These are phyloP conservation scores for Globisporangium canariense DNA, from an alignment of 352 stramenopile species.

Conservation along the genomic window DNA sequence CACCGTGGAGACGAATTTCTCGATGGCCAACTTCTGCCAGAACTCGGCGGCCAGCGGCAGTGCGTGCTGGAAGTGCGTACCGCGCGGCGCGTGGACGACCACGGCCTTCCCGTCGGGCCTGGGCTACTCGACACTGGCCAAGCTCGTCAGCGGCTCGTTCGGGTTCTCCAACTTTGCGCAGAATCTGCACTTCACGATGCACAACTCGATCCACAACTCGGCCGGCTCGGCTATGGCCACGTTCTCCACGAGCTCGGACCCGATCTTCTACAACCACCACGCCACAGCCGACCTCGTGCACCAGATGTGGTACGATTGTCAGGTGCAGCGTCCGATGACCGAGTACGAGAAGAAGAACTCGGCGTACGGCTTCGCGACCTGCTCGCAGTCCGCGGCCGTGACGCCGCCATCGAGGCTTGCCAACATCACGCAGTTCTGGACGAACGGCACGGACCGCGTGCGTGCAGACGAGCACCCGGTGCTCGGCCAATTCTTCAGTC, in stretches of 20 bases:
- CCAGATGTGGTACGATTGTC: constrained; percentile 65
- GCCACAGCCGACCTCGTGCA: constrained; percentile 54
- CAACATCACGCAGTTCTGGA: constrained; percentile 53
- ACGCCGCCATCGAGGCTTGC: constrained; percentile 30
- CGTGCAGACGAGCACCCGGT: constrained; percentile 39
- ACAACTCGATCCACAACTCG: constrained; percentile 71
- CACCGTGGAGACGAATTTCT: constrained; percentile 15
- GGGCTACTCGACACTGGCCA: constrained; percentile 45
- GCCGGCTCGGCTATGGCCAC: constrained; percentile 44
- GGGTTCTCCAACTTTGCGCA: constrained; percentile 46
- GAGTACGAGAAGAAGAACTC: constrained; percentile 49
- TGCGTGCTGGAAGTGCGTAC: constrained; percentile 47
- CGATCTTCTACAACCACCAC: constrained; percentile 75
- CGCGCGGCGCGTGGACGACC: constrained; percentile 44
- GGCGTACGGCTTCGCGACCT: constrained; percentile 46
- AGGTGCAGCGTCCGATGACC: constrained; percentile 52
- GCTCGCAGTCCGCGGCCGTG: constrained; percentile 19
- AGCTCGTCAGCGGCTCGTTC: constrained; percentile 42
- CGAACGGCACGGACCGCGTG: constrained; percentile 19
- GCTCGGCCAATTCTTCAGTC: constrained; percentile 45
- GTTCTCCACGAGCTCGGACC: constrained; percentile 48
- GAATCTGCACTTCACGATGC: constrained; percentile 55
- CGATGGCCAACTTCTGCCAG: constrained; percentile 50
- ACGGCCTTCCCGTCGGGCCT: constrained; percentile 49
- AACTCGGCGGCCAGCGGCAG: constrained; percentile 31